Percentiles rank a stretch among this genome's conserved stretches.
phyloP scores from a whole-genome alignment of 306 rosid genomes.

The Prunus mume region DNA sequence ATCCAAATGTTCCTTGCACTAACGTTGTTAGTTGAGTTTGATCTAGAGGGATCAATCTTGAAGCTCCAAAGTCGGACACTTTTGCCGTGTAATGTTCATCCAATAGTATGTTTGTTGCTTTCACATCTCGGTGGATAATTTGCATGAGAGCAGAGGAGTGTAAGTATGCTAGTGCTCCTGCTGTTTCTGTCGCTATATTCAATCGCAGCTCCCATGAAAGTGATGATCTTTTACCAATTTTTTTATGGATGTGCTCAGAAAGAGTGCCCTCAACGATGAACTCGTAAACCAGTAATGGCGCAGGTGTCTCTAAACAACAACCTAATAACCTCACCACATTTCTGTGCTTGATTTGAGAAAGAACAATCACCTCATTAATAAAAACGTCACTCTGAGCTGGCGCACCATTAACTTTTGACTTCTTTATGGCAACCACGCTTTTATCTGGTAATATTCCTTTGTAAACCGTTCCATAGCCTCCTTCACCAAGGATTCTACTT shows the following conservation, averaged over 20 bases:
- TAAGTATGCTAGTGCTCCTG: constrained; percentile 25
- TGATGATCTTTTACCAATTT: not conserved
- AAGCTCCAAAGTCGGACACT: constrained; percentile 12
- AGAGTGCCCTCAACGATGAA: constrained; percentile 12
- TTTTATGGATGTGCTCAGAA: constrained; percentile 6
- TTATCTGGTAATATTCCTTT: not conserved
- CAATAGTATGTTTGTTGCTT: constrained; percentile 15
- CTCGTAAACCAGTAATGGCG: constrained; percentile 6
- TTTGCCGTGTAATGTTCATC: constrained; percentile 8
- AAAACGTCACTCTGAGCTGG: not conserved
- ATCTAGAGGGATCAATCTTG: not conserved
- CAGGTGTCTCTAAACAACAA: not conserved
- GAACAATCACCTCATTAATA: constrained; percentile 5
- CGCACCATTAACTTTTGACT: not conserved
- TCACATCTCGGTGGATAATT: constrained; percentile 26
- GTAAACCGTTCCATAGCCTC: constrained; percentile 17
- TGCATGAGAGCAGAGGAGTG: constrained; percentile 10
- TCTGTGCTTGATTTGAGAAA: constrained; percentile 5
- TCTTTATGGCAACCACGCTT: not conserved
- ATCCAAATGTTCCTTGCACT: constrained; percentile 26
- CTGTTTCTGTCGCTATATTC: constrained; percentile 21
- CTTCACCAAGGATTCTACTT: not conserved
- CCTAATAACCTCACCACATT: constrained; percentile 9
- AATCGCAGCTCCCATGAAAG: constrained; percentile 13
- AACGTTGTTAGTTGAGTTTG: not conserved